A percentile compares a stretch with the other conserved stretches of the same genome.
phyloP scores from a whole-genome alignment of 2,329 filamentous ascomycete species.

The Exophiala xenobiotica region DNA sequence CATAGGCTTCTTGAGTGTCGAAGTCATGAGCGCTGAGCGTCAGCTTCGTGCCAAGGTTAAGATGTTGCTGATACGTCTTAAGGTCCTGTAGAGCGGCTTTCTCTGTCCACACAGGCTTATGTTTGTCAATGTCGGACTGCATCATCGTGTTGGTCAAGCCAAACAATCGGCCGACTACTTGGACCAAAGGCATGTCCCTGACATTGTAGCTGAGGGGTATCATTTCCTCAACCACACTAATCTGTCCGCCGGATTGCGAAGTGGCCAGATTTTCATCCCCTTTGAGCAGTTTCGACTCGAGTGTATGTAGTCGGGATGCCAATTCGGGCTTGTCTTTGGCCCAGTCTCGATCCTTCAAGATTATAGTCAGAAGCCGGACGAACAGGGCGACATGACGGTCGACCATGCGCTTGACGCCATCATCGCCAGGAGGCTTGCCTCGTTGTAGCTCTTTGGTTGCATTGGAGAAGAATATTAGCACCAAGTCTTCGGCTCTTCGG shows the following conservation, averaged over 20 bases:
- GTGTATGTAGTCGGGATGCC: conserved; percentile 69
- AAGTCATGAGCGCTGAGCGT: conserved; percentile 85
- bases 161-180: conserved; percentile 83
- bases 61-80: conserved; percentile 86
- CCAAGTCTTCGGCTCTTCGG: conserved; percentile 83
- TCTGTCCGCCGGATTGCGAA: conserved; percentile 53
- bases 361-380: conserved; percentile 77
- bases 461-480: conserved; percentile 94
- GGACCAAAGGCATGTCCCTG: conserved; percentile 94
- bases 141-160: conserved; percentile 74
- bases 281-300: conserved; percentile 90
- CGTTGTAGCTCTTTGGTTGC: conserved; percentile 88
- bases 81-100: conserved; percentile 86
- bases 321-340: conserved; percentile 83
- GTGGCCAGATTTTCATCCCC: conserved; percentile 86
- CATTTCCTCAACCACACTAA: conserved; percentile 72
- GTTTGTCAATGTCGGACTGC: conserved; percentile 81
- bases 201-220: conserved; percentile 86
- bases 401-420: conserved; percentile 85
- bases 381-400: conserved; percentile 95
- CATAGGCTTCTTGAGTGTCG: conserved; percentile 82
- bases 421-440: conserved; percentile 72
- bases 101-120: conserved; percentile 82
- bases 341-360: conserved; percentile 80
- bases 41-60: conserved; percentile 74